Conservation (phyloP, 441 rosid species). For the Mallotus japonicus region DNA sequence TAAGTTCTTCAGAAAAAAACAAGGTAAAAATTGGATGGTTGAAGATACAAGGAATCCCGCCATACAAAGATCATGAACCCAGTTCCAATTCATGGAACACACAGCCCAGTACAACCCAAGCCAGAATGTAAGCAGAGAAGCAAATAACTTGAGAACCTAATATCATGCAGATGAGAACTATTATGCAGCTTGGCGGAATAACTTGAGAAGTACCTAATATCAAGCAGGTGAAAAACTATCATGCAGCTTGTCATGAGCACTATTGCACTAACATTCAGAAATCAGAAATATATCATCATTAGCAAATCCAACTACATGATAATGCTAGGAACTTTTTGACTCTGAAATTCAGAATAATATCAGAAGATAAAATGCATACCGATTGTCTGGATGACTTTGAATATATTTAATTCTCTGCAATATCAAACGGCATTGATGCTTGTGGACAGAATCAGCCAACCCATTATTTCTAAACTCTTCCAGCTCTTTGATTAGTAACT, state of each 20-base stretch:
- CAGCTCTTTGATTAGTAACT: conserved; percentile 77
- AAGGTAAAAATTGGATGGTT: not conserved
- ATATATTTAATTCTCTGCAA: conserved; percentile 89
- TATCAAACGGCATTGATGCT: conserved; percentile 92
- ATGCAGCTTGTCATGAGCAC: not conserved
- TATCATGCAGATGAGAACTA: not conserved
- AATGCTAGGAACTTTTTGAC: conserved; percentile 10
- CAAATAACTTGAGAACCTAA: not conserved
- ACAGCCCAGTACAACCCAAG: not conserved
- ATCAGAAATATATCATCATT: conserved; percentile 8
- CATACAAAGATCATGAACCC: not conserved
- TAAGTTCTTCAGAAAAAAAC: not conserved
- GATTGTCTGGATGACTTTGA: conserved; percentile 66
- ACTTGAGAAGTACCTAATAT: not conserved
- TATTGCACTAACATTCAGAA: conserved; percentile 8
- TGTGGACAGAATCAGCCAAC: conserved; percentile 88
- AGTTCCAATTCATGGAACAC: not conserved
- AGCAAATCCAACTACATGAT: conserved; percentile 15
- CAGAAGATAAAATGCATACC: conserved; percentile 40
- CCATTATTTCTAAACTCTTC: conserved; percentile 85
- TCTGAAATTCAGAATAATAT: not conserved
- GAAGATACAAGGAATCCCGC: not conserved
- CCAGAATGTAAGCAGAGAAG: not conserved
- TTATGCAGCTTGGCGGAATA: not conserved
- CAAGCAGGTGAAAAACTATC: not conserved